Percentiles rank a stretch among this genome's conserved stretches.
Conservation (phyloP, 306 rosid genomes). For the Prunus kanzakura region DNA sequence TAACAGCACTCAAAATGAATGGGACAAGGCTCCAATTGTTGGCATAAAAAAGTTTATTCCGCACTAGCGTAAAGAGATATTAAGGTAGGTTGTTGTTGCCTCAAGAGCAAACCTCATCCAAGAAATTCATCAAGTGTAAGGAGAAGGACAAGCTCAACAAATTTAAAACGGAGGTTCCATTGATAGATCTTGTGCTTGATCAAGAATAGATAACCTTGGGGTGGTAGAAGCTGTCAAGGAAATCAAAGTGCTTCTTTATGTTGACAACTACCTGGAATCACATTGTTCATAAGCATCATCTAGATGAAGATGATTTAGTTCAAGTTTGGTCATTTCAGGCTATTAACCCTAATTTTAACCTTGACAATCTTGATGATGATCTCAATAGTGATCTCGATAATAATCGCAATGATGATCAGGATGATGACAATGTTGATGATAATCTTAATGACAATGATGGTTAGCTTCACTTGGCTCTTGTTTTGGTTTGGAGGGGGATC, state of each 20-base stretch:
- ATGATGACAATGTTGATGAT: too few relatives aligned
- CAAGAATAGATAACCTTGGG: not conserved
- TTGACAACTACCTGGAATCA: not conserved
- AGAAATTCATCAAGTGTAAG: not conserved
- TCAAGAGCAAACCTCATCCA: not conserved
- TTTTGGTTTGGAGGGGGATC: not conserved
- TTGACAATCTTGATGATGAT: too few relatives aligned
- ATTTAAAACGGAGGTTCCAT: not conserved
- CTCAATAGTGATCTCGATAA: too few relatives aligned
- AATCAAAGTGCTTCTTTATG: not conserved
- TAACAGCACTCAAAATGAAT: not conserved
- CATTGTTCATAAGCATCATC: not conserved
- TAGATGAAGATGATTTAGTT: not conserved
- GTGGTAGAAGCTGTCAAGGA: too few relatives aligned
- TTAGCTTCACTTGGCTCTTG: slow-evolving; percentile 3
- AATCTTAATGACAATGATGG: not conserved
- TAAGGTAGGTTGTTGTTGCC: not conserved
- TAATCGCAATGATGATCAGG: too few relatives aligned
- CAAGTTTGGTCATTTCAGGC: slow-evolving; percentile 2
- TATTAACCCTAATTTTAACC: not conserved
- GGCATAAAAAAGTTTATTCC: not conserved
- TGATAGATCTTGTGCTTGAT: not conserved
- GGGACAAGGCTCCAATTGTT: not conserved
- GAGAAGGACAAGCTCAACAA: not conserved
- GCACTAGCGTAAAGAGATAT: not conserved